Evolutionary conservation across 2,329 filamentous ascomycete genomes (phyloP), one percentile per base, ranked within the genome.

Genomic region (Mycosphaerelloides madeirae): DNA sequence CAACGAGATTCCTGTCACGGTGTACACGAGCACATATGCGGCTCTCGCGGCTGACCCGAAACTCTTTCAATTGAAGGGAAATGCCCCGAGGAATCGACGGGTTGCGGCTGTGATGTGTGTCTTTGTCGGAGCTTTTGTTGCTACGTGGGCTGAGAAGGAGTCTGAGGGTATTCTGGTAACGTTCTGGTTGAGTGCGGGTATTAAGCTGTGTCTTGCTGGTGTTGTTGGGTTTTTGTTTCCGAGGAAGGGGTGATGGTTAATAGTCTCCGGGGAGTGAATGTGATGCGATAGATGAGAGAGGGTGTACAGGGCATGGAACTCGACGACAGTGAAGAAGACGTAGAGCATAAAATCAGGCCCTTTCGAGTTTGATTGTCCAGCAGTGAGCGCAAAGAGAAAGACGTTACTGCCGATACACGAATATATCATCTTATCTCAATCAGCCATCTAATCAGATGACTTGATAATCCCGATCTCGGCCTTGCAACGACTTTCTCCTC

Each of bases 11-110:
- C 74, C 74, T 2, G 73, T 72, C 0, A 71, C 68, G 19, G 74
- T 77, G n/a, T 59, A 75, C 20, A 77, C 73, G 12, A 73, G 70
- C 46, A 53, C 74, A 43, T 72, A 74, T 55, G 73, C 68, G 49
- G 74, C 75, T 46, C 53, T 76, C 19, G 63, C 72, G 41, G 69
- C 66, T 19, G 74, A 76, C 53, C 68, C 68, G 1, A 58, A 67
- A 20, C 55, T 75, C 12, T 65, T 73, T 18, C 58, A 64, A 2
- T 56, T 66, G 14, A 28, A 28, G 12, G 54, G 66, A 4, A 76
- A 76, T 48, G 57, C 62, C 11, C 73, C 75, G 58, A 61, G 73
- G 18, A 71, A 76, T 56, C 62, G 73, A 9, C 59, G 74, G 6
- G 57, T 72, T 20, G 51, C 59, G 1, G 68, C 67, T 13, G 67